Evolutionary conservation across 129 eudicot genomes (phyloP).

Genomic region (Centella asiatica): DNA sequence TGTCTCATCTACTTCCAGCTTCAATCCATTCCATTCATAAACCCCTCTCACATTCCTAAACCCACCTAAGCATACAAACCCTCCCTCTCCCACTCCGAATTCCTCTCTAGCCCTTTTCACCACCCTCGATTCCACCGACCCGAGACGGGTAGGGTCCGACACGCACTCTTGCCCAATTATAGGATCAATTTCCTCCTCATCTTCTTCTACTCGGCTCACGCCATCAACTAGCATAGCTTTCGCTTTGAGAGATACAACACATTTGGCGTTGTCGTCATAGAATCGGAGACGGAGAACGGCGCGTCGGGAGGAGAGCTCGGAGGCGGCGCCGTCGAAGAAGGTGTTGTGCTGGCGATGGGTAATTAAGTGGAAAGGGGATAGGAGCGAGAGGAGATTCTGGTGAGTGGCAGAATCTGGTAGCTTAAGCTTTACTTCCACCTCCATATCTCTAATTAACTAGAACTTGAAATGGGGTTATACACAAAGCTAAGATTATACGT

Average conservation of each 20-base stretch:
- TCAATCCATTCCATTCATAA: slow-evolving; percentile 81
- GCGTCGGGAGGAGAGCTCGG: slow-evolving; percentile 47
- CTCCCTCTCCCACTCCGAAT: slow-evolving; percentile 32
- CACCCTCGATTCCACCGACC: slow-evolving; percentile 40
- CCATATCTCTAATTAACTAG: slow-evolving; percentile 32
- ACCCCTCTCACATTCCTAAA: slow-evolving; percentile 82
- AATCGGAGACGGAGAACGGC: slow-evolving; percentile 81
- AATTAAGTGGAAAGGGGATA: slow-evolving; percentile 39
- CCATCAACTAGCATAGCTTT: slow-evolving; percentile 57
- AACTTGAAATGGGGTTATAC: slow-evolving; percentile 1
- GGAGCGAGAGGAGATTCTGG: slow-evolving; percentile 39
- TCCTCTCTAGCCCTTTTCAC: slow-evolving; percentile 65
- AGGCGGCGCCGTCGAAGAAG: slow-evolving; percentile 62
- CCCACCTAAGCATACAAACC: slow-evolving; percentile 76
- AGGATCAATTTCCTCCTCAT: slow-evolving; percentile 76
- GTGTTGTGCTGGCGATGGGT: slow-evolving; percentile 76
- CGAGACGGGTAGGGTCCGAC: slow-evolving; percentile 36
- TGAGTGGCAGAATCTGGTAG: slow-evolving; percentile 36
- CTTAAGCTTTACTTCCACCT: slow-evolving; percentile 68
- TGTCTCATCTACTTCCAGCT: slow-evolving; percentile 75
- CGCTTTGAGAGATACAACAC: slow-evolving; percentile 62
- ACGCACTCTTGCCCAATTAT: slow-evolving; percentile 34
- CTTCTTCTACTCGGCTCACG: slow-evolving; percentile 82
- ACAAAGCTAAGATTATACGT: too few species aligned
- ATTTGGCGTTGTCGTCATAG: slow-evolving; percentile 51